Evolutionary conservation across 345 rosid genomes (phyloP), one percentile per base, ranked within the genome.

Genomic region (Salix brachista): DNA sequence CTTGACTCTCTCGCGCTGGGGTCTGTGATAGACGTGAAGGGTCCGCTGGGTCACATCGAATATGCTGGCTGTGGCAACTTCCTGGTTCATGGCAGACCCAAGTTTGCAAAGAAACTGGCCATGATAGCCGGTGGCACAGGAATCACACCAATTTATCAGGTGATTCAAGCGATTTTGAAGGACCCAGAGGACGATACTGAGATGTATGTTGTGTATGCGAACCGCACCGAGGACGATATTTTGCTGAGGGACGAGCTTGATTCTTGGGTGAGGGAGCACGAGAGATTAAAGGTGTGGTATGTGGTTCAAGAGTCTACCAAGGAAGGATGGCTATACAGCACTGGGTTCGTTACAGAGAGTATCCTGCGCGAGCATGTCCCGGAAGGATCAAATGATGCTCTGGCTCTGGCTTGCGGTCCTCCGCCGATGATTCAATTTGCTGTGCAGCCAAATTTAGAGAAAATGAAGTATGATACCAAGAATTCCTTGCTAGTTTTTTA

Each of bases 121-220:
- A 96, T 96, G 99, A 4, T 93, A 12, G 94, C 98, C 0, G 98
- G 99, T n/a, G 98, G 99, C 34, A 91, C 98, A 1, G 99, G 99
- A 2, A 91, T 96, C 30, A 93, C 98, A 3, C 99, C 99, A 0
- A 86, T 96, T 4, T 96, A 90, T 74, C 99, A 96, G 76, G 83
- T 96, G 72, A 81, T 88, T 46, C 92, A 93, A 23, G 94, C 98
- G 0, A 86, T 96, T 37, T 25, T 93, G 58, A 87, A 89, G 75
- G 94, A 92, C 52, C 92, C 97, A 0, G 94, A 90, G 36, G 98
- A 96, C 37, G 79, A 84, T 17, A 96, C 99, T 0, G 95, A 96
- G 85, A 87, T 96, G 93, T 77, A 67, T 70, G 86, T 92, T 77
- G 96, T 96, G 76, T 96, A 96, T 13, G 97, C 94, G 2, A 96